phyloP scores from a whole-genome alignment of 176 grass and related monocot genomes.

The Zoysia japonica region DNA sequence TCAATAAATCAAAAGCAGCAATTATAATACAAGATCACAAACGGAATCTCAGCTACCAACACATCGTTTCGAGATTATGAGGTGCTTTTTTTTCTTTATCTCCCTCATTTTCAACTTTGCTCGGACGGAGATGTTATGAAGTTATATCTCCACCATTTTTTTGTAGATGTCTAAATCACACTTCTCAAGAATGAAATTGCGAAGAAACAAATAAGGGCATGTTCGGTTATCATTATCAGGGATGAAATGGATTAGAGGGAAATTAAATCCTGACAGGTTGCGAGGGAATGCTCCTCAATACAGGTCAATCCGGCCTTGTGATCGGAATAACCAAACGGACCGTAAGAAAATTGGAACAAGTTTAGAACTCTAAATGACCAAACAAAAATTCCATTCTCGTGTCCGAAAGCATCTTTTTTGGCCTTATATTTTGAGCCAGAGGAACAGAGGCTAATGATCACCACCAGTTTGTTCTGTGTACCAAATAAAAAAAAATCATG shows the following conservation, averaged over 20 bases:
- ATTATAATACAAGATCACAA: conserved; percentile 22
- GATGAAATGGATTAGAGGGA: too few species aligned
- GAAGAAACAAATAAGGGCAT: conserved; percentile 10
- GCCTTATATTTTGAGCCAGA: not conserved
- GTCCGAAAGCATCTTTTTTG: not conserved
- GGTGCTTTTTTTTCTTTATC: conserved; percentile 23
- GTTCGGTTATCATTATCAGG: too few species aligned
- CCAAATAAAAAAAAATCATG: not conserved
- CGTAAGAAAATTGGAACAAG: not conserved
- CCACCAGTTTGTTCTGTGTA: not conserved
- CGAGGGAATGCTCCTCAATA: too few species aligned
- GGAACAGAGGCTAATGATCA: not conserved
- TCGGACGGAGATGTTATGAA: conserved; percentile 35
- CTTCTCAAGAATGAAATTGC: not conserved
- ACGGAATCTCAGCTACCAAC: conserved; percentile 32
- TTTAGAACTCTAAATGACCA: not conserved
- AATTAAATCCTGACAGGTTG: too few species aligned
- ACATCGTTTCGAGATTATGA: conserved; percentile 40
- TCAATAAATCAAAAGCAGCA: conserved; percentile 13
- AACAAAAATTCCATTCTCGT: not conserved
- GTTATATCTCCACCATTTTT: not conserved
- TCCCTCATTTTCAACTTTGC: conserved; percentile 31
- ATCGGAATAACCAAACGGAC: too few species aligned
- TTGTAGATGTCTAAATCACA: not conserved
- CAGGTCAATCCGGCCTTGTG: too few species aligned